These are phyloP conservation scores for Thalia dealbata DNA, from an alignment of 176 grass and related monocot species.

Conservation along the genomic window DNA sequence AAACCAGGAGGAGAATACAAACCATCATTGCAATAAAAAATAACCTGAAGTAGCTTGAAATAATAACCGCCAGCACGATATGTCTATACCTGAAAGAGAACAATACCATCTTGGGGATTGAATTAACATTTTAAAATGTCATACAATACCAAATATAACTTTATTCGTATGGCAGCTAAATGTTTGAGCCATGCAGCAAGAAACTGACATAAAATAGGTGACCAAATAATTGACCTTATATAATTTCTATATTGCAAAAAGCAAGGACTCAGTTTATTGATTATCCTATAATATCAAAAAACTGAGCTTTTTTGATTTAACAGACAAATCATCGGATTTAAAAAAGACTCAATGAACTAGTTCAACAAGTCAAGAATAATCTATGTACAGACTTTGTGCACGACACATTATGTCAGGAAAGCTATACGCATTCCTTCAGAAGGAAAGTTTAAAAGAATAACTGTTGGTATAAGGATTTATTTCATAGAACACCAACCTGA, in stretches of 20 bases:
- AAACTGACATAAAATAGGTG: background rate
- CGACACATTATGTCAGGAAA: background rate
- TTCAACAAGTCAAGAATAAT: background rate
- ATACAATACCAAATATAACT: background rate
- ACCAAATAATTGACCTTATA: background rate
- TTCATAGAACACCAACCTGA: slow-evolving; percentile 37
- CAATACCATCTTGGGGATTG: slow-evolving; percentile 3
- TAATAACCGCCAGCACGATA: slow-evolving; percentile 52
- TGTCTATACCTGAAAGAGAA: slow-evolving; percentile 51
- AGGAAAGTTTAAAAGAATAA: background rate
- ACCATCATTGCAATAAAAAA: slow-evolving; percentile 71
- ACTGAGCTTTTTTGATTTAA: background rate
- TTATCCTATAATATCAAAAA: background rate
- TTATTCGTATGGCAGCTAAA: background rate
- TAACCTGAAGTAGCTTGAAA: slow-evolving; percentile 91
- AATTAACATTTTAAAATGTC: background rate
- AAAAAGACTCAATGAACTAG: background rate
- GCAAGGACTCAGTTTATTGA: background rate
- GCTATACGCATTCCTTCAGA: too few relatives aligned
- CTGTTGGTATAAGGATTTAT: background rate
- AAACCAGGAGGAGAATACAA: background rate
- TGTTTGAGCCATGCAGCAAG: background rate
- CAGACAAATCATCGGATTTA: background rate
- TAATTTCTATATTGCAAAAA: background rate
- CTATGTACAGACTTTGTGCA: background rate